phyloP scores from a whole-genome alignment of 176 grass and related monocot genomes.

The Urochloa ruziziensis region DNA sequence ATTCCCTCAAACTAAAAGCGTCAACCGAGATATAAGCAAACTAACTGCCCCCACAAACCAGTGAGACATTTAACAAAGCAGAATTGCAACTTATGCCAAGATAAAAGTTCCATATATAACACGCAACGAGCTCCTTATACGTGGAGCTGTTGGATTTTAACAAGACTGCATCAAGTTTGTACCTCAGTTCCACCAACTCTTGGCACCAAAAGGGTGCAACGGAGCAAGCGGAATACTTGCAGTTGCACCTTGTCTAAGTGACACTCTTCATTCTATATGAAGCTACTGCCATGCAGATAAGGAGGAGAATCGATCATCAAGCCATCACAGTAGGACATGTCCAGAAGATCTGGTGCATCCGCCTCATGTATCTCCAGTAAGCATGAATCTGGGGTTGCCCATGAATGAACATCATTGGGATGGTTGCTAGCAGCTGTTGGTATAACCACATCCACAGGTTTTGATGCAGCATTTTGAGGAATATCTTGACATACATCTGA shows the following conservation, averaged over 20 bases:
- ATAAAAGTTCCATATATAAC: not conserved
- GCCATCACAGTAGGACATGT: conserved; percentile 46
- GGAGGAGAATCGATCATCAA: conserved; percentile 44
- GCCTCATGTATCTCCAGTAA: conserved; percentile 6
- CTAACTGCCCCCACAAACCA: not conserved
- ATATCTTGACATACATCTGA: conserved; percentile 25
- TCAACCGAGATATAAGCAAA: not conserved
- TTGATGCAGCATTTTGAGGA: conserved; percentile 25
- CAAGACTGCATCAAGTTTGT: not conserved
- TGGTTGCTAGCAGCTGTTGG: not conserved
- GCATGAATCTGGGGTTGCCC: conserved; percentile 1
- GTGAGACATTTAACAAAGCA: not conserved
- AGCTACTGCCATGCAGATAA: conserved; percentile 20
- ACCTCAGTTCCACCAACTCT: not conserved
- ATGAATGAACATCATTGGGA: conserved; percentile 13
- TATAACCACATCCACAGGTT: not conserved
- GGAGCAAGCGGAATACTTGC: not conserved
- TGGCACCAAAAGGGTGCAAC: not conserved
- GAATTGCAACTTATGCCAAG: not conserved
- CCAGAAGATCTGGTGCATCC: conserved; percentile 32
- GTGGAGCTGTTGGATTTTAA: conserved; percentile 6
- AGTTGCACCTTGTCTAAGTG: conserved; percentile 1
- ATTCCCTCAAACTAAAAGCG: not conserved
- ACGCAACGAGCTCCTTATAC: not conserved
- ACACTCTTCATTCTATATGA: conserved; percentile 14